Base-by-base conservation (phyloP, 345 rosid genomes). In the Hibiscus syriacus region DNA sequence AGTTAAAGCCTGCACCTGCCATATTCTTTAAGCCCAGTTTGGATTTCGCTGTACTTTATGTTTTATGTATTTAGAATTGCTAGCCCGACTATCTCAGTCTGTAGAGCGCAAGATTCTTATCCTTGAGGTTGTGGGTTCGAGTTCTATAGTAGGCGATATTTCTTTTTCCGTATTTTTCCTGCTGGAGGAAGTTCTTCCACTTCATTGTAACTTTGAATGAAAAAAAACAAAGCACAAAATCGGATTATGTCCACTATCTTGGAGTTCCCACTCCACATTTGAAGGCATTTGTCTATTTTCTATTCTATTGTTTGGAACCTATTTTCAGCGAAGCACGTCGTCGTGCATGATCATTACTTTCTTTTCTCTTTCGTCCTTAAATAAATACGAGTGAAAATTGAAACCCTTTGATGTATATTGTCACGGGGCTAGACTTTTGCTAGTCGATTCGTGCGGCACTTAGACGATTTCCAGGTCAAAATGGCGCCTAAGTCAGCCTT, bases 81-180 rank as follows among this genome's bases (percentile, higher is more conserved):
- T 0, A 26, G 80, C 76, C 83, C 78, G 73, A 76, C 81, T 74
- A 70, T 79, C 81, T 80, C 72, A 72, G 80, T 63, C 68, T 67
- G 78, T 76, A 67, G 80, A 76, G 81, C 78, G 69, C 78, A 77
- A 79, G 82, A 80, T 81, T 79, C 81, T 79, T 77, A 79, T 80
- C 80, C 74, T 70, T 77, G 80, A 77, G 80, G 85, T 79, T 78
- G 76, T 79, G 84, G 79, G 78, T 77, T 77, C 76, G 76, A 79
- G 71, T 72, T 78, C 86, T 76, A 72, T 76, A 83, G 76, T 80
- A 73, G 86, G 72, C 76, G 26, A n/a, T 4, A 16, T 5, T 17
- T 2, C 11, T 8, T 10, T 49, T 49, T n/a, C n/a, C n/a, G n/a
- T n/a, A n/a, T n/a, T n/a, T n/a, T n/a, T n/a, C n/a, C n/a, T n/a